Evolutionary conservation across 768 basidiomycete genomes (phyloP), one percentile per base, ranked within the genome.

Genomic region (Phallus indusiatus): DNA sequence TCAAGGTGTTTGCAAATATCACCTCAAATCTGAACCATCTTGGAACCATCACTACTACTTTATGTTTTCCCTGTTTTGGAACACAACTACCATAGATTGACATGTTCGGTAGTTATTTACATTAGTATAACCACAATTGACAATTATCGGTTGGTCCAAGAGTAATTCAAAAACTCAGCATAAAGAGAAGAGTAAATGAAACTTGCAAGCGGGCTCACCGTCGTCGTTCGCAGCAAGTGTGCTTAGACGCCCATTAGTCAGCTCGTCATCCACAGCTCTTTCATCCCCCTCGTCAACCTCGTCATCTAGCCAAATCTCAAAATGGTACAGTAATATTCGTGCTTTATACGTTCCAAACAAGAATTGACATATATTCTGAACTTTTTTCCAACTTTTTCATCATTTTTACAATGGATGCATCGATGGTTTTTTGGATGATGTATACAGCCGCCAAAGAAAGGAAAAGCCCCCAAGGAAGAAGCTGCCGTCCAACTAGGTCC

Each of bases 401-500:
- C 16, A 36, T 34, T n/a, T 36, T 53, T 55, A 14, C 36, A 24
- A 55, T 60, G 59, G 59, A 60, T 60, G 7, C 54, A 28, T 54
- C 22, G 11, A 6, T 60, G 33, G 14, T 16, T 37, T n/a, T 28
- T 55, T 55, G 59, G 59, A 60, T 60, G 59, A 60, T 54, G 33
- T 36, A 14, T 69, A 33, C 76, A 92, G 90, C 76, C 90, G 64
- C 90, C 90, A 72, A 92, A 88, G 76, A 88, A 87, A 79, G 76
- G 74, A 72, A 90, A 87, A 75, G 84, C 76, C 62, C 80, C 78
- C 64, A 84, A 83, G 73, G 88, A 90, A 74, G 88, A 90, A 70
- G 82, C 80, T 70, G 81, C 89, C 65, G 90, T 94, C 70, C 85
- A 86, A 56, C 90, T 96, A 73, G 94, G 95, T 64, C 95, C 94